Evolutionary conservation across 2,329 filamentous ascomycete species (phyloP), one percentile per base, ranked within the genome.

Genomic region (Dryadomyces quercus-mongolicae): DNA sequence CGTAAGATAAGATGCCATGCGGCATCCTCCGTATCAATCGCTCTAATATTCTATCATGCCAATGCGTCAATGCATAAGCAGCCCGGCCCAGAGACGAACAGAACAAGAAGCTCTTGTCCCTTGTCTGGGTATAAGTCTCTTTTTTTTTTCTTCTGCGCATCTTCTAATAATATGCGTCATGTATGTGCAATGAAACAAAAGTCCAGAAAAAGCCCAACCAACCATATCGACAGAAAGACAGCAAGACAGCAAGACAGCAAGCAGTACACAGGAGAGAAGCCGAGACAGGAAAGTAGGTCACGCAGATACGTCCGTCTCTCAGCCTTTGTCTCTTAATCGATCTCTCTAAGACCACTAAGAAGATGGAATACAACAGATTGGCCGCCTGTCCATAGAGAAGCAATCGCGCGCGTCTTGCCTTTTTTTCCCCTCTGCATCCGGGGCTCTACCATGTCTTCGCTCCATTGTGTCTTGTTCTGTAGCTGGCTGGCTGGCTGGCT

Each of bases 281-380:
- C 47, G 34, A 38, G 31, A 50, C 36, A 12, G 36, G 36, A 12
- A 40, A 42, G 49, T 36, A 34, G 15, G 8, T 42, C 36, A 50
- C 15, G 36, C n/a, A 40, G 18, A 42, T 34, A 34, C 18, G 34
- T 34, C 36, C 49, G 49, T 22, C 20, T 50, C 49, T 36, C 36
- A 40, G 34, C 5, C 49, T 50, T 42, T 38, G 36, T 40, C 36
- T 50, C 49, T 50, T 51, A 21, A 51, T 40, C 15, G 49, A 51
- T 51, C 49, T 51, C 49, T 20, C 15, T n/a, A 31, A 42, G 49
- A 43, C 21, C 49, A 51, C 49, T 43, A 31, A 34, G 48, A 42
- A 22, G 18, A 40, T 40, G 12, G 21, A 43, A 20, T 51, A 43
- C 38, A 51, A 31, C 22, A 49, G 47, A 25, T 38, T 31, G 4